Evolutionary conservation across 768 basidiomycete genomes (phyloP).

Genomic region (Hygrophorus pudorinus): DNA sequence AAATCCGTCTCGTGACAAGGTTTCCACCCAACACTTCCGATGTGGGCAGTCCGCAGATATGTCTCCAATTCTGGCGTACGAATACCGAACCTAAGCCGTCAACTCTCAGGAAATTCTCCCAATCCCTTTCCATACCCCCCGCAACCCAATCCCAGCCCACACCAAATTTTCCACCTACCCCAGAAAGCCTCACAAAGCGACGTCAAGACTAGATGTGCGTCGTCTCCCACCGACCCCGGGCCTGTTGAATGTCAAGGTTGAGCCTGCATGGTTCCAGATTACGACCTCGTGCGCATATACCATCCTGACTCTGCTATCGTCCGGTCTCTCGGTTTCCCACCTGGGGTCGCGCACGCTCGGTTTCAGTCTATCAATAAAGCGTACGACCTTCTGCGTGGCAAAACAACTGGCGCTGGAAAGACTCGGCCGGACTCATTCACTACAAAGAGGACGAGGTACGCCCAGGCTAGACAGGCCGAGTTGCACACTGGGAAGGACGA

Average conservation of each 20-base stretch:
- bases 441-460: slow-evolving; percentile 7
- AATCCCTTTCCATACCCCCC: slow-evolving; percentile 36
- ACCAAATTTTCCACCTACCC: slow-evolving; percentile 67
- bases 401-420: slow-evolving; percentile 13
- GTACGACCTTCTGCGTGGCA: slow-evolving; percentile 47
- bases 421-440: slow-evolving; percentile 9
- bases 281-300: slow-evolving; percentile 60
- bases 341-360: slow-evolving; percentile 40
- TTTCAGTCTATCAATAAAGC: slow-evolving; percentile 60
- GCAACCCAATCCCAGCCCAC: slow-evolving; percentile 45
- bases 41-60: no score
- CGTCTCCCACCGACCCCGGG: neutral
- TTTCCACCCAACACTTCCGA: no score
- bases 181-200: slow-evolving; percentile 43
- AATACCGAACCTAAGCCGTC: no score
- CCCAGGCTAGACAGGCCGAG: slow-evolving; percentile 13
- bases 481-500: slow-evolving; percentile 29
- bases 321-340: slow-evolving; percentile 22
- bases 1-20: neutral
- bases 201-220: slow-evolving; percentile 62
- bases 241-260: neutral
- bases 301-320: slow-evolving; percentile 57
- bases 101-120: neutral
- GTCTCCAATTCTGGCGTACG: no score
- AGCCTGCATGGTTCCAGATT: slow-evolving; percentile 54